Evolutionary conservation across 208 protist genomes (phyloP).

Genomic region (Wallacemonas sp.): DNA sequence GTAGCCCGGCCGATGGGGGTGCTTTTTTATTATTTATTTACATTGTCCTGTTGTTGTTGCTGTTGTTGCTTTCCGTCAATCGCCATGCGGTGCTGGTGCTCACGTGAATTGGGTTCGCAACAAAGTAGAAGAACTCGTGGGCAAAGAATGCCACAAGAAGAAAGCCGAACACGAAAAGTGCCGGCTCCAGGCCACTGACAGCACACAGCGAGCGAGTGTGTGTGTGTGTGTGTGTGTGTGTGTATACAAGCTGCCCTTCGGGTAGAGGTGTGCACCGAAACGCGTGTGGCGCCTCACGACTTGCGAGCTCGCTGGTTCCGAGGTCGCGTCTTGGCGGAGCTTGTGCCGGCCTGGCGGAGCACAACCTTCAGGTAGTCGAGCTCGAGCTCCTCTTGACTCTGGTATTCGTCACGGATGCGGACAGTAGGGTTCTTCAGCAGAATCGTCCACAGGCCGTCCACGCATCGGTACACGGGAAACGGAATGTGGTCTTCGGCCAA

Average conservation of each 20-base stretch:
- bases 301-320: not conserved
- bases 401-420: constrained; percentile 61
- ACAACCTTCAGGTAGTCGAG: constrained; percentile 81
- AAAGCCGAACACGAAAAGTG: too few relatives aligned
- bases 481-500: constrained; percentile 35
- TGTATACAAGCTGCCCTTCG: too few relatives aligned
- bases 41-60: not conserved
- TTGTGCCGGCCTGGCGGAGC: constrained; percentile 10
- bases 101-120: too few relatives aligned
- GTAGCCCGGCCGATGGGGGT: too few relatives aligned
- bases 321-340: not conserved
- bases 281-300: not conserved
- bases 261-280: too few relatives aligned
- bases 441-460: constrained; percentile 83
- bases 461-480: constrained; percentile 76
- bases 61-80: not conserved
- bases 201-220: too few relatives aligned
- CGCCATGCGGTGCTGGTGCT: too few relatives aligned
- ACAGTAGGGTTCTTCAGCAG: constrained; percentile 80
- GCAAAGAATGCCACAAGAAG: too few relatives aligned
- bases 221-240: constrained; percentile 1
- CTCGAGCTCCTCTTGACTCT: constrained; percentile 55
- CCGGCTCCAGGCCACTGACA: too few relatives aligned
- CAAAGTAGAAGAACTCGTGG: too few relatives aligned
- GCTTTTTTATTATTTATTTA: too few relatives aligned